Conservation (phyloP, 306 rosid species). For the Vigna trinervia region DNA sequence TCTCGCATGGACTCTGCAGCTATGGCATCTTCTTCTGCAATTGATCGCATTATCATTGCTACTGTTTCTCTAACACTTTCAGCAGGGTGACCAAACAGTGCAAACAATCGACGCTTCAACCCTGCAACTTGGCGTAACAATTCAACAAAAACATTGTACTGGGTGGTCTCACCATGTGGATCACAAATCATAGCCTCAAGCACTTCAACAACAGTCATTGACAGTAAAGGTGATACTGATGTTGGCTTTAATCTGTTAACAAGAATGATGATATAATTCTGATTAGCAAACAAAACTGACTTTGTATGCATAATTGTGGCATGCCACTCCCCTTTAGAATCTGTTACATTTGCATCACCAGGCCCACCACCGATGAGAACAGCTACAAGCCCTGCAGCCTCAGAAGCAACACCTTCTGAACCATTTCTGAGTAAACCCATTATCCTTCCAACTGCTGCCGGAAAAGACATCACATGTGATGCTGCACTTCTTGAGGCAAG, state of each 20-base stretch:
- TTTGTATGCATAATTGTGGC: conserved; percentile 96
- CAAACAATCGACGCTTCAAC: conserved; percentile 96
- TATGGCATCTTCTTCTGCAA: conserved; percentile 99
- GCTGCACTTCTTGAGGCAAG: conserved; percentile 93
- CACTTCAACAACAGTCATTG: conserved; percentile 98
- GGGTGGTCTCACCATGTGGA: conserved; percentile 98
- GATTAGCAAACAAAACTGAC: conserved; percentile 93
- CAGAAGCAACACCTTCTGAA: conserved; percentile 97
- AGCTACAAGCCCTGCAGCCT: conserved; percentile 94
- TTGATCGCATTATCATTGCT: conserved; percentile 96
- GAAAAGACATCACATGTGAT: conserved; percentile 97
- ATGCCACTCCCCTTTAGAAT: conserved; percentile 96
- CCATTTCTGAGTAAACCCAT: conserved; percentile 99
- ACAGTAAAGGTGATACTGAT: conserved; percentile 90
- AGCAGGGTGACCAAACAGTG: conserved; percentile 98
- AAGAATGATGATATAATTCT: conserved; percentile 75
- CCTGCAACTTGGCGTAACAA: conserved; percentile 98
- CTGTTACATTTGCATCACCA: conserved; percentile 73
- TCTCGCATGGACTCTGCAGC: conserved; percentile 99
- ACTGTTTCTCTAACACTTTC: conserved; percentile 96
- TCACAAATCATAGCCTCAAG: conserved; percentile 99
- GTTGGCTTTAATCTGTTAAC: conserved; percentile 92
- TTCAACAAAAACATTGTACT: conserved; percentile 92
- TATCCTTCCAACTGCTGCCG: conserved; percentile 99
- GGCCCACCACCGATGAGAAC: conserved; percentile 98